Conservation (phyloP, 257 asterid genomes). For the Salvia rosmarinus region DNA sequence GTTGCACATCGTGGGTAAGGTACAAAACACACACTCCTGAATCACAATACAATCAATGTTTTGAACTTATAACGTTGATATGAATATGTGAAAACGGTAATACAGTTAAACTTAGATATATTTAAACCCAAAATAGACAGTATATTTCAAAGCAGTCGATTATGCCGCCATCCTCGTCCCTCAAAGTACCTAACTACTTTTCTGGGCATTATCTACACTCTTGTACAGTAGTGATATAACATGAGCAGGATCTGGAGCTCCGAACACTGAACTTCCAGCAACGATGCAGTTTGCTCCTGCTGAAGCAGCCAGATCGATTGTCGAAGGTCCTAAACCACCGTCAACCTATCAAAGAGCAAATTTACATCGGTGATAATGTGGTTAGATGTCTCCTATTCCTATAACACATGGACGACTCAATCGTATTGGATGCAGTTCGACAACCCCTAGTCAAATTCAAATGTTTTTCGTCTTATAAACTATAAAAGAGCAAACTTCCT, state of each 20-base stretch:
- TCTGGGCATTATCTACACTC: slow-evolving; percentile 55
- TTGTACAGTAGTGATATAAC: slow-evolving; percentile 66
- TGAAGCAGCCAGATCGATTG: slow-evolving; percentile 70
- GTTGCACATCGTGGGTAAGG: too few relatives aligned
- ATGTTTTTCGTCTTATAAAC: background rate
- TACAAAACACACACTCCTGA: too few relatives aligned
- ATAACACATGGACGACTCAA: background rate
- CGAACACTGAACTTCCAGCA: slow-evolving; percentile 90
- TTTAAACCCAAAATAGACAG: slow-evolving; percentile 13
- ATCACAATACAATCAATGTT: too few relatives aligned
- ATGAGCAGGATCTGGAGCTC: slow-evolving; percentile 79
- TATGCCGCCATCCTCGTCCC: background rate
- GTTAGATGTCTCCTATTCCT: background rate
- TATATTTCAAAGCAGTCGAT: slow-evolving; percentile 2
- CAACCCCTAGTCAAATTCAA: background rate
- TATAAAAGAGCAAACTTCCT: background rate
- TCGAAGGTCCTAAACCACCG: slow-evolving; percentile 93
- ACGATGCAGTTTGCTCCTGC: slow-evolving; percentile 95
- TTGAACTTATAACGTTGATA: background rate
- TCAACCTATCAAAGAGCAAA: slow-evolving; percentile 51
- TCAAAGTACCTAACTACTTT: slow-evolving; percentile 15
- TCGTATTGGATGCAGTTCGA: background rate
- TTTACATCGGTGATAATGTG: background rate
- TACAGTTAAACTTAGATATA: too few relatives aligned
- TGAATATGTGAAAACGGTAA: background rate